phyloP scores from a whole-genome alignment of 2,329 filamentous ascomycete genomes.

The Botrytis squamosa region DNA sequence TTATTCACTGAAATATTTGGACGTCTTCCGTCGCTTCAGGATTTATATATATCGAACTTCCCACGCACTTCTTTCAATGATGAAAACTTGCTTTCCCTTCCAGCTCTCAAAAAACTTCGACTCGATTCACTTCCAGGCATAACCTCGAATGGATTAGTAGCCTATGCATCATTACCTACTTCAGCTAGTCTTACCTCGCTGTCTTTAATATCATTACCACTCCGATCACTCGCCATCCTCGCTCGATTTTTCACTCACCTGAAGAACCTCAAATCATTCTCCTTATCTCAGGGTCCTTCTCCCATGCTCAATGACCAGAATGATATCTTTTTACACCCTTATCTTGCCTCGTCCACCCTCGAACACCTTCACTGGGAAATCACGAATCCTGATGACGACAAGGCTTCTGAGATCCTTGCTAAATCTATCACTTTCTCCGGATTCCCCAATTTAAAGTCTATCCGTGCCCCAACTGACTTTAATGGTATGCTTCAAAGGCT shows the following conservation, averaged over 20 bases:
- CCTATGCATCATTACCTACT: slow-evolving; percentile 52
- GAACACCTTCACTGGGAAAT: slow-evolving; percentile 64
- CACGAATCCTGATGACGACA: slow-evolving; percentile 37
- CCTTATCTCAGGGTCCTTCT: slow-evolving; percentile 54
- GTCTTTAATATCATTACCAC: slow-evolving; percentile 55
- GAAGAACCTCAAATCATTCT: slow-evolving; percentile 48
- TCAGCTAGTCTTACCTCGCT: slow-evolving; percentile 50
- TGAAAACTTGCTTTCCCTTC: slow-evolving; percentile 53
- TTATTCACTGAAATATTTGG: slow-evolving; percentile 52
- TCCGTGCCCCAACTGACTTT: slow-evolving; percentile 68
- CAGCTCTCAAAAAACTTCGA: slow-evolving; percentile 53
- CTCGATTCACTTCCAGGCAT: slow-evolving; percentile 57
- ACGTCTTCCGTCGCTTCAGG: slow-evolving; percentile 53
- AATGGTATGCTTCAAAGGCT: slow-evolving; percentile 67
- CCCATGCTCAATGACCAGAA: slow-evolving; percentile 56
- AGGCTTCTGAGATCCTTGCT: slow-evolving; percentile 62
- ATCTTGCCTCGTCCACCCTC: slow-evolving; percentile 56
- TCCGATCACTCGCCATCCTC: slow-evolving; percentile 56
- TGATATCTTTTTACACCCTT: slow-evolving; percentile 63
- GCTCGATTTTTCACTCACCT: slow-evolving; percentile 60
- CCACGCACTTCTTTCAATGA: slow-evolving; percentile 58
- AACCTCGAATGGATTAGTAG: slow-evolving; percentile 54
- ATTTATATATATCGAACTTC: slow-evolving; percentile 59
- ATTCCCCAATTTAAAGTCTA: slow-evolving; percentile 59
- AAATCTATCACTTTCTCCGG: slow-evolving; percentile 59